Percentiles rank a stretch among this genome's conserved stretches.
Conservation (phyloP, 345 rosid species). For the Combretum micranthum region DNA sequence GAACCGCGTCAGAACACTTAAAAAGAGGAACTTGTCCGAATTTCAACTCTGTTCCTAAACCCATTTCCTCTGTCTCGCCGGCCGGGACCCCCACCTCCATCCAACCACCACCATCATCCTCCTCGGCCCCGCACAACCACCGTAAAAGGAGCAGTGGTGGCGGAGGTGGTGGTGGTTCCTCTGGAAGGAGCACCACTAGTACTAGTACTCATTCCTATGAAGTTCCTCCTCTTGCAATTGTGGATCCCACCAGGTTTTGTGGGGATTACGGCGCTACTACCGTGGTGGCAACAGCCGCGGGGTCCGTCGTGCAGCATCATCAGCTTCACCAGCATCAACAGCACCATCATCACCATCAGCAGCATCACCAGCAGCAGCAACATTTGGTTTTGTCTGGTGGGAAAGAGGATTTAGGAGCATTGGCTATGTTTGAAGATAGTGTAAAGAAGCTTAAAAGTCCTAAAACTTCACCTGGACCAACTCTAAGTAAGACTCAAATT, state of each 20-base stretch:
- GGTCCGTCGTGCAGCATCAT: slow-evolving; percentile 7
- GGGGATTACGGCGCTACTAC: slow-evolving; percentile 36
- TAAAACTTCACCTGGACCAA: slow-evolving; percentile 62
- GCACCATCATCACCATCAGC: slow-evolving; percentile 10
- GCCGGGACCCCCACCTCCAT: slow-evolving; percentile 24
- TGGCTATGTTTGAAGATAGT: slow-evolving; percentile 94
- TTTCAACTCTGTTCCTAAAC: slow-evolving; percentile 57
- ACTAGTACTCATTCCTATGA: slow-evolving; percentile 28
- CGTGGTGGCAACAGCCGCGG: slow-evolving; percentile 13
- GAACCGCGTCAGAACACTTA: slow-evolving; percentile 98
- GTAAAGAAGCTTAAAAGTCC: slow-evolving; percentile 95
- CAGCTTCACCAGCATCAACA: slow-evolving; percentile 15
- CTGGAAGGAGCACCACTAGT: slow-evolving; percentile 19
- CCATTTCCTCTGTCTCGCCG: slow-evolving; percentile 67
- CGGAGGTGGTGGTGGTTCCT: slow-evolving; percentile 2
- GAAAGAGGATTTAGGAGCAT: slow-evolving; percentile 80
- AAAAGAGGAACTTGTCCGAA: slow-evolving; percentile 95
- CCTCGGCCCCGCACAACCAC: slow-evolving; percentile 16
- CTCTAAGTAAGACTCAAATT: slow-evolving; percentile 75
- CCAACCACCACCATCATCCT: slow-evolving; percentile 19
- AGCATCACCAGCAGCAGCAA: slow-evolving; percentile 41
- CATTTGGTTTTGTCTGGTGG: slow-evolving; percentile 96
- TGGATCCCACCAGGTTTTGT: slow-evolving; percentile 68
- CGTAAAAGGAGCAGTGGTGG: slow-evolving; percentile 60
- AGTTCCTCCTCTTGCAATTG: slow-evolving; percentile 58